Evolutionary conservation across 768 basidiomycete species (phyloP).

Genomic region (Steccherinum ochraceum): DNA sequence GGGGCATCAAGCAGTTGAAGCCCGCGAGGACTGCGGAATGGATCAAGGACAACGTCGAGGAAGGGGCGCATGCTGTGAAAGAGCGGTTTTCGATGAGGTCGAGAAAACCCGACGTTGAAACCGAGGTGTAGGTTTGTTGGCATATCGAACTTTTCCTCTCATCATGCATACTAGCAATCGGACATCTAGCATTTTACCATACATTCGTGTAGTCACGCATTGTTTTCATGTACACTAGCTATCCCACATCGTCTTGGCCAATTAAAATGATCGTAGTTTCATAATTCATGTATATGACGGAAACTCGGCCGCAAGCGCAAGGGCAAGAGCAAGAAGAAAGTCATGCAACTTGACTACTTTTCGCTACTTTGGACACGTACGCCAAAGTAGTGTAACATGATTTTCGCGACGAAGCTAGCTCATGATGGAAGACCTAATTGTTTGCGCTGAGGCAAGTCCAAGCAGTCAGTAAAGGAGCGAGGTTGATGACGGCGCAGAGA

Average conservation of each 20-base stretch:
- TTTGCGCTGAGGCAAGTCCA: conserved; percentile 1
- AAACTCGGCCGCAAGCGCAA: too few relatives aligned
- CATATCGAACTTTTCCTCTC: too few relatives aligned
- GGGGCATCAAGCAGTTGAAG: conserved; percentile 60
- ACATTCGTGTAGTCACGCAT: too few relatives aligned
- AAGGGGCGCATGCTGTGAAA: conserved; percentile 33
- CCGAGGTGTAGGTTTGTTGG: conserved; percentile 23
- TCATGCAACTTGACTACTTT: not conserved
- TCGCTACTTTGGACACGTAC: not conserved
- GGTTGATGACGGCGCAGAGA: too few relatives aligned
- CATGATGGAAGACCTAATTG: conserved; percentile 3
- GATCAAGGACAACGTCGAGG: conserved; percentile 45
- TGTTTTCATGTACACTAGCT: too few relatives aligned
- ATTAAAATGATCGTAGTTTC: too few relatives aligned
- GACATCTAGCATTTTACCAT: too few relatives aligned
- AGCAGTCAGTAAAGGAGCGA: not conserved
- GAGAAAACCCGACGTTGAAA: conserved; percentile 24
- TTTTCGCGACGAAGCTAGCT: conserved; percentile 1
- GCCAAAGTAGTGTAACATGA: too few relatives aligned
- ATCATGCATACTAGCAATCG: too few relatives aligned
- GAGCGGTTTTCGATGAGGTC: conserved; percentile 32
- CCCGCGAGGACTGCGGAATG: conserved; percentile 49
- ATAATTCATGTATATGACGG: too few relatives aligned
- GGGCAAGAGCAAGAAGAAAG: too few relatives aligned
- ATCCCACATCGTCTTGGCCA: too few relatives aligned